Percentiles rank a stretch among this genome's conserved stretches.
phyloP scores from a whole-genome alignment of 148 eudicot species.

The Nepenthes mirabilis region DNA sequence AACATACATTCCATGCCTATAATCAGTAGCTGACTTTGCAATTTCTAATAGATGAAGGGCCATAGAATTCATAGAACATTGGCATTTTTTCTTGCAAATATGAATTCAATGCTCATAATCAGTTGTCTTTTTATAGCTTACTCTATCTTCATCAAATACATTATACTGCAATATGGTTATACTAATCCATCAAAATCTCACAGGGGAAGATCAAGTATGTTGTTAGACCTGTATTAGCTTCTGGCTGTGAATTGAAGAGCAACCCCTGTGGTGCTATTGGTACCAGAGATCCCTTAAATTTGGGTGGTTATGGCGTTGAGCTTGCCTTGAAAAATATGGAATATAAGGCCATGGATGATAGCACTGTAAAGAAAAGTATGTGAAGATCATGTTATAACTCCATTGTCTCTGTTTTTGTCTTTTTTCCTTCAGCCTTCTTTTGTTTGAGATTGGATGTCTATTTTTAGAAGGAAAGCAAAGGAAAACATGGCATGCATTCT shows the following conservation, averaged over 20 bases:
- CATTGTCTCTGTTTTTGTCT: not conserved
- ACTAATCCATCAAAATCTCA: slow-evolving; percentile 4
- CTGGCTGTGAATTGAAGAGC: slow-evolving; percentile 62
- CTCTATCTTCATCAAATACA: not conserved
- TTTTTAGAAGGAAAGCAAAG: too few relatives aligned
- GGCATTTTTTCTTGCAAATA: too few relatives aligned
- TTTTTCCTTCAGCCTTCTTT: not conserved
- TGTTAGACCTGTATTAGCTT: slow-evolving; percentile 70
- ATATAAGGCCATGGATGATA: slow-evolving; percentile 99
- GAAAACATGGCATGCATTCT: too few relatives aligned
- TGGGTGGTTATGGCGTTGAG: slow-evolving; percentile 98
- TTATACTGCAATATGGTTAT: slow-evolving; percentile 8
- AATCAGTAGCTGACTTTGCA: too few relatives aligned
- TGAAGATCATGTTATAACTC: slow-evolving; percentile 3
- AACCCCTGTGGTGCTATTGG: slow-evolving; percentile 69
- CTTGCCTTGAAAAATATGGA: slow-evolving; percentile 99
- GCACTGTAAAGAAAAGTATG: slow-evolving; percentile 68
- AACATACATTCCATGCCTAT: too few relatives aligned
- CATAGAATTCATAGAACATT: too few relatives aligned
- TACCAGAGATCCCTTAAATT: slow-evolving; percentile 55
- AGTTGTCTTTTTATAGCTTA: not conserved
- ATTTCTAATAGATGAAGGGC: too few relatives aligned
- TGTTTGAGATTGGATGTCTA: not conserved
- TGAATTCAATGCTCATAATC: too few relatives aligned
- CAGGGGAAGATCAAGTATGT: slow-evolving; percentile 78